These are phyloP conservation scores for Iris macrosiphon DNA, from an alignment of 106 monocot genomes.

Conservation along the genomic window DNA sequence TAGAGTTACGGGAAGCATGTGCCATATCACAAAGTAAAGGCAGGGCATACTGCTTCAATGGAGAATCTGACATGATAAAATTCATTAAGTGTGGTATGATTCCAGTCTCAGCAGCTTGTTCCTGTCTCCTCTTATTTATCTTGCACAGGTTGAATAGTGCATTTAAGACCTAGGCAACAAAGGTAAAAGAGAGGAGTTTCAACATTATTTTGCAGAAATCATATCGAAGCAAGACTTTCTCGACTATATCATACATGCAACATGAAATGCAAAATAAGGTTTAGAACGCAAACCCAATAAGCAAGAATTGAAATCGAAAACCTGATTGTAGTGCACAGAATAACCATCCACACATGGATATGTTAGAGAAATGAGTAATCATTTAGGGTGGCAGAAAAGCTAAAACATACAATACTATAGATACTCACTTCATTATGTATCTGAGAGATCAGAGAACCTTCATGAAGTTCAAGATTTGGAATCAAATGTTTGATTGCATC, in stretches of 20 bases:
- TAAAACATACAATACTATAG: too few relatives aligned
- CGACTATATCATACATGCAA: too few relatives aligned
- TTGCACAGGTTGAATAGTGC: slow-evolving; percentile 93
- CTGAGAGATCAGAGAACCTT: slow-evolving; percentile 47
- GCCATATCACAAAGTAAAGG: slow-evolving; percentile 97
- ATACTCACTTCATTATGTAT: slow-evolving; percentile 63
- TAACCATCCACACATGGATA: neutral
- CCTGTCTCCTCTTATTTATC: slow-evolving; percentile 94
- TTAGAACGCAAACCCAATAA: too few relatives aligned
- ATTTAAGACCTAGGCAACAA: slow-evolving; percentile 48
- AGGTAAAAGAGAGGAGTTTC: too few relatives aligned
- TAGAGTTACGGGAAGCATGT: slow-evolving; percentile 94
- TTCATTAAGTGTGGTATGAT: slow-evolving; percentile 92
- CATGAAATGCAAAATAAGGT: too few relatives aligned
- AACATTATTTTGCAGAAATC: too few relatives aligned
- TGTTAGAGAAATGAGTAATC: too few relatives aligned
- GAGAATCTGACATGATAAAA: slow-evolving; percentile 81
- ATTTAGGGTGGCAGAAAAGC: too few relatives aligned
- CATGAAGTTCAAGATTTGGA: slow-evolving; percentile 64
- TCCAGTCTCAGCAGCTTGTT: slow-evolving; percentile 97
- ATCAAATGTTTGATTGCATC: slow-evolving; percentile 76
- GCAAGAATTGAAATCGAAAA: too few relatives aligned
- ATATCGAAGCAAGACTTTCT: too few relatives aligned
- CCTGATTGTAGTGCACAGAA: too few relatives aligned
- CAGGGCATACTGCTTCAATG: slow-evolving; percentile 80